Base-by-base conservation (phyloP, 345 rosid species). In the Corchorus capsularis region DNA sequence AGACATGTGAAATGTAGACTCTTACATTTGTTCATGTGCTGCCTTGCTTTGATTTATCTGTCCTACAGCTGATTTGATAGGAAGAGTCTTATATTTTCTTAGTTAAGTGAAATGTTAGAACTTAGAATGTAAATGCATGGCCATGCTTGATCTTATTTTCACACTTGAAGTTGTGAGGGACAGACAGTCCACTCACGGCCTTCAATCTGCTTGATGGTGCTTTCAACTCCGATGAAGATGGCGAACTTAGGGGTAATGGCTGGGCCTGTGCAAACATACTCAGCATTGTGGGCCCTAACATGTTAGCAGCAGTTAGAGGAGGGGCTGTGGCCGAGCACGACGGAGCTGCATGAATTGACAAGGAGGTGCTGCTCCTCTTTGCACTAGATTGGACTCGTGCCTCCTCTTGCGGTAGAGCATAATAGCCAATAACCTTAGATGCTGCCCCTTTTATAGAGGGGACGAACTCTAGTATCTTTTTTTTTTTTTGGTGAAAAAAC, bases 141-240 rank as follows among this genome's bases (percentile, higher is more conserved):
- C n/a, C 4, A 27, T 52, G 22, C 34, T 57, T 0, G 7, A 22
- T 7, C 64, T 59, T 53, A 75, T 75, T 79, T 75, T 75, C 79
- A 62, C 79, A 75, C 53, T 79, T 79, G 75, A 75, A 79, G 71
- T 79, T 75, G 41, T 32, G 82, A 35, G 82, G 82, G 11, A 79
- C 79, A 4, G 11, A 79, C 79, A 4, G 72, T 63, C 45, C 79
- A 53, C 39, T 79, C 82, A 20, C 82, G 69, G 2, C 59, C 59
- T 74, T 79, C 65, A 32, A 79, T 75, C 60, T 63, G 79, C 68
- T 70, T 79, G 46, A 79, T 70, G 37, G 76, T 45, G 20, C 76
- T 72, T 53, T 69, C 11, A 10, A 79, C 75, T 1, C 61, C 52
- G n/a, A 79, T 20, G n/a, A 74, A 52, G 3, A 75, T 71, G 15